Evolutionary conservation across 768 basidiomycete species (phyloP), one percentile per base, ranked within the genome.

Genomic region (Pisolithus marmoratus): DNA sequence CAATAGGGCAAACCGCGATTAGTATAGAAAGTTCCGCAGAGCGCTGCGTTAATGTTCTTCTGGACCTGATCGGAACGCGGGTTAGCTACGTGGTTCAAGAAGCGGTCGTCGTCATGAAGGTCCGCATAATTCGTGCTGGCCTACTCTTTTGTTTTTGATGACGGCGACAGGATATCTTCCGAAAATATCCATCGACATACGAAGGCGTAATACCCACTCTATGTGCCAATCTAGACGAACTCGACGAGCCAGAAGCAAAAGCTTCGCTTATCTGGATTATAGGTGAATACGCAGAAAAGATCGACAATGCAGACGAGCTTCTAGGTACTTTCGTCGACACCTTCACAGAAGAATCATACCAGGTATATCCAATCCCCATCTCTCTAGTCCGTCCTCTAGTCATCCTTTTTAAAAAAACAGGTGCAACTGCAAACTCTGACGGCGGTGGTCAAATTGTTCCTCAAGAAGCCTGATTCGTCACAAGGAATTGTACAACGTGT

Each of bases 231-330:
- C 83, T 98, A 14, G 95, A 99, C 54, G 94, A 96, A 61, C 74
- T 99, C 29, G 95, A 98, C 62, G 96, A 99, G 64, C 96, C 95
- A 9, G 95, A 99, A 65, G 95, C 96, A 2, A 97, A 97, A 64
- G 91, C 94, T 1, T 94, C 94, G 2, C 75, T 99, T 46, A 97
- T 99, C 65, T 99, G 96, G 95, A 98, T 99, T 61, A 94, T 98
- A 58, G 95, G 95, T 51, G 94, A 97, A 72, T 97, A 99, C 61
- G 94, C 95, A 3, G 87, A 88, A 68, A 95, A 93, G 72, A 97
- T 98, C 57, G 92, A 94, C 59, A 99, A 99, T 57, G 94, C 95
- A 3, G 92, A 90, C 64, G 94, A 97, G 60, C 76, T 99, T 22
- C 74, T 98, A 58, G 79, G 82, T 14, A 85, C 87, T 46, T 97